Evolutionary conservation across 1,284 basidiomycete genomes (phyloP).

Genomic region (Cryptococcus hybrid): DNA sequence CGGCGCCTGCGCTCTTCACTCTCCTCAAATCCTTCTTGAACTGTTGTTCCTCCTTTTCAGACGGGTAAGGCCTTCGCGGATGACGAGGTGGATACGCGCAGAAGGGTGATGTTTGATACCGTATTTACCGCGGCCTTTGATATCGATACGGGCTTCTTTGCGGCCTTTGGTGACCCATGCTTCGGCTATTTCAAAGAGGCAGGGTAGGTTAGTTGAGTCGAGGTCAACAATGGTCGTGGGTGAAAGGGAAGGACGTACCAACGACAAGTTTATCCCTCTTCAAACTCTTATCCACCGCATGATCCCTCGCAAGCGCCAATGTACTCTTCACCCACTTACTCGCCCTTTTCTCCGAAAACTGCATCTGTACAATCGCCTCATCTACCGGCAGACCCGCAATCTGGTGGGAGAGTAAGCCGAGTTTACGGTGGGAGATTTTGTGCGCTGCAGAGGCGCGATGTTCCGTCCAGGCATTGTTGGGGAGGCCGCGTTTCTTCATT

Average conservation of each 20-base stretch:
- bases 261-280: constrained; percentile 74
- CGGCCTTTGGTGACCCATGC: constrained; percentile 91
- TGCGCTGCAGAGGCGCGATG: constrained; percentile 70
- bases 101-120: constrained; percentile 78
- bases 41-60: no score
- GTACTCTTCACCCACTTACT: constrained; percentile 80
- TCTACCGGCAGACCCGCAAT: constrained; percentile 87
- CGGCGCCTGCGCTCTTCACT: constrained; percentile 73
- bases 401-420: constrained; percentile 83
- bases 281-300: constrained; percentile 80
- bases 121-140: constrained; percentile 76
- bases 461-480: constrained; percentile 14
- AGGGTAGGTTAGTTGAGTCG: no score
- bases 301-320: constrained; percentile 80
- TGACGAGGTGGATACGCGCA: constrained; percentile 72
- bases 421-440: constrained; percentile 89
- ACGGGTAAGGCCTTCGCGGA: constrained; percentile 76
- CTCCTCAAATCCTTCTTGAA: constrained; percentile 54
- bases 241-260: constrained; percentile 56
- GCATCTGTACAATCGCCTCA: constrained; percentile 93
- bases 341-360: constrained; percentile 88
- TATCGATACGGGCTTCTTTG: constrained; percentile 69
- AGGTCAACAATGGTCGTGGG: background rate
- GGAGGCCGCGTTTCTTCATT: background rate
- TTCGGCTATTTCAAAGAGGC: constrained; percentile 59